phyloP scores from a whole-genome alignment of 2,329 filamentous ascomycete species.

The Sporothrix euskadiensis region DNA sequence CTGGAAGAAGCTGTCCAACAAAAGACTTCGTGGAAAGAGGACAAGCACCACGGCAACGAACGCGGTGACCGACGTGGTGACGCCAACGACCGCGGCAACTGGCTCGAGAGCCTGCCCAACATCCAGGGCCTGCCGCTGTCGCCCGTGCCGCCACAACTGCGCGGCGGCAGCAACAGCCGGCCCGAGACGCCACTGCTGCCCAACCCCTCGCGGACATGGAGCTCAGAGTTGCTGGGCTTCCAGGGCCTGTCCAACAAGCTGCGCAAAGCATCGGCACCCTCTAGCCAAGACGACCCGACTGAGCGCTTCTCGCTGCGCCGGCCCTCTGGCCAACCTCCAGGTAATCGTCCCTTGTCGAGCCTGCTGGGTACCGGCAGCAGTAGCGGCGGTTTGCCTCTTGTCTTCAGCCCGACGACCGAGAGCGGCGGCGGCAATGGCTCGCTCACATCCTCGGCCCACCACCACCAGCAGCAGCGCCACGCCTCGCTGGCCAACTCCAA shows the following conservation, averaged over 20 bases:
- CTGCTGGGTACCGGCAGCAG: slow-evolving; percentile 39
- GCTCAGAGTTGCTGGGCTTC: slow-evolving; percentile 55
- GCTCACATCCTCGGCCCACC: slow-evolving; percentile 11
- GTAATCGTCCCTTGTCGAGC: slow-evolving; percentile 47
- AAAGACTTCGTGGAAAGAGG: slow-evolving; percentile 43
- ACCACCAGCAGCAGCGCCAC: slow-evolving; percentile 17
- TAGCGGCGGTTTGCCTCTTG: slow-evolving; percentile 36
- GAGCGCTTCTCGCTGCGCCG: slow-evolving; percentile 48
- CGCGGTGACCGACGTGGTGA: slow-evolving; percentile 27
- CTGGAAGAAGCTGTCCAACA: slow-evolving; percentile 48
- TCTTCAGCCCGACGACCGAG: slow-evolving; percentile 48
- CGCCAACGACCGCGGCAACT: slow-evolving; percentile 48
- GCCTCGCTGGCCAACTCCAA: slow-evolving; percentile 5
- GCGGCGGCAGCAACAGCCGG: slow-evolving; percentile 46
- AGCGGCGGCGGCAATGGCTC: slow-evolving; percentile 13
- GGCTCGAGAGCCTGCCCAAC: slow-evolving; percentile 60
- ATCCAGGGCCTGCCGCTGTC: slow-evolving; percentile 44
- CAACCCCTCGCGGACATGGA: slow-evolving; percentile 52
- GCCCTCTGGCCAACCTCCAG: slow-evolving; percentile 52
- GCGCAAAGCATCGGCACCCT: slow-evolving; percentile 52
- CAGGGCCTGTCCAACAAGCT: slow-evolving; percentile 45
- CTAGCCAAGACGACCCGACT: slow-evolving; percentile 50
- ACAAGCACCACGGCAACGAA: slow-evolving; percentile 28
- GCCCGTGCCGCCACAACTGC: slow-evolving; percentile 21
- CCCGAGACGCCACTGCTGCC: slow-evolving; percentile 58